phyloP scores from a whole-genome alignment of 768 basidiomycete genomes.

The Boletus rufocinnamomeus region DNA sequence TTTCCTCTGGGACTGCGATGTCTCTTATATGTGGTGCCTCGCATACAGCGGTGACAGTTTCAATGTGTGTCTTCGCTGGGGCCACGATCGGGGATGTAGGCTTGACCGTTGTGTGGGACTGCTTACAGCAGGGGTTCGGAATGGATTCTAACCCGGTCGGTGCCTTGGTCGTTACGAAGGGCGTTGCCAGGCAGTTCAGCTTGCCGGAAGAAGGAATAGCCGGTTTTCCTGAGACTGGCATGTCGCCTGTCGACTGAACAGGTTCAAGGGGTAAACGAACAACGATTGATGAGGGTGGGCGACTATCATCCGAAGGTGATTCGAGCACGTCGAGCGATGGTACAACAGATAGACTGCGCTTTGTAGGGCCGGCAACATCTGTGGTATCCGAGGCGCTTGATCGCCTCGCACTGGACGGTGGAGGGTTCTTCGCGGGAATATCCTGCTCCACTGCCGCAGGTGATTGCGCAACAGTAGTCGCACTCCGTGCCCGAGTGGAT shows the following conservation, averaged over 20 bases:
- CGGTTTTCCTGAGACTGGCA: background rate
- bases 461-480: constrained; percentile 12
- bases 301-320: constrained; percentile 12
- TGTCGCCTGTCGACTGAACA: background rate
- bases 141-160: constrained; percentile 2
- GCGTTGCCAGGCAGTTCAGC: constrained; percentile 17
- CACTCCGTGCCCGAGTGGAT: constrained; percentile 20
- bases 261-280: constrained; percentile 22
- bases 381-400: background rate
- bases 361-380: background rate
- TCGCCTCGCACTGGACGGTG: background rate
- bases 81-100: constrained; percentile 1
- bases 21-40: constrained; percentile 1
- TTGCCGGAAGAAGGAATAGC: constrained; percentile 1
- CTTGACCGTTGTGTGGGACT: background rate
- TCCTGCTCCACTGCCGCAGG: constrained; percentile 8
- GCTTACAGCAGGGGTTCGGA: constrained; percentile 1
- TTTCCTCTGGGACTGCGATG: background rate
- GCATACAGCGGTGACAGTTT: background rate
- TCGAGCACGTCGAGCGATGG: constrained; percentile 19
- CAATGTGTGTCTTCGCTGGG: background rate
- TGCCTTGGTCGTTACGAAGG: constrained; percentile 12
- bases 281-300: constrained; percentile 25
- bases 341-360: constrained; percentile 5
- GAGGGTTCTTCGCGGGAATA: constrained; percentile 5